These are phyloP conservation scores for Allium fistulosum DNA, from an alignment of 106 monocot genomes.

Conservation along the genomic window DNA sequence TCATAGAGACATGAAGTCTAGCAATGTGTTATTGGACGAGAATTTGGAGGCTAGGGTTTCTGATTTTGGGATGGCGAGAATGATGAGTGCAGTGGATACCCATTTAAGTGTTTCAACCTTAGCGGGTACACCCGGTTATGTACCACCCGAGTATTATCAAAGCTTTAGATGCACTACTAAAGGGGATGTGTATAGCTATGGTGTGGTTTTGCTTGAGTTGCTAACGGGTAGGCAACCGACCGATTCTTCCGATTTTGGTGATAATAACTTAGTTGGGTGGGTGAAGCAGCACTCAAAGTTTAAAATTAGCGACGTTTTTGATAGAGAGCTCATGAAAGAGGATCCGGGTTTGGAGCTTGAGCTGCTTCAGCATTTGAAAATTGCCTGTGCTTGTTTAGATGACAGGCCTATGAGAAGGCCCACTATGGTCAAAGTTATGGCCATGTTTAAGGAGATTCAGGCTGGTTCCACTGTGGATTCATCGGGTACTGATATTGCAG, in stretches of 20 bases:
- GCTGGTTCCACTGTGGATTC: constrained; percentile 28
- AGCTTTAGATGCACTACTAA: constrained; percentile 90
- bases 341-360: constrained; percentile 51
- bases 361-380: constrained; percentile 70
- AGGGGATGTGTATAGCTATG: constrained; percentile 94
- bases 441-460: constrained; percentile 92
- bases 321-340: constrained; percentile 46
- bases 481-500: constrained; percentile 1
- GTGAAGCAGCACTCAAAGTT: constrained; percentile 72
- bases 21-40: constrained; percentile 79
- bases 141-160: constrained; percentile 95
- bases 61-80: constrained; percentile 90
- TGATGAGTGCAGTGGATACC: constrained; percentile 80
- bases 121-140: constrained; percentile 85
- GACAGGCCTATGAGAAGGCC: constrained; percentile 64
- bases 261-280: constrained; percentile 87
- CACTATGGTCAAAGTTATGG: constrained; percentile 82
- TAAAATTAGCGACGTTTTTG: constrained; percentile 51
- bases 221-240: constrained; percentile 70
- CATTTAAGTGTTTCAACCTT: constrained; percentile 82
- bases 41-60: constrained; percentile 75
- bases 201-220: constrained; percentile 78
- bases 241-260: constrained; percentile 76
- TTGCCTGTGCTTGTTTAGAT: constrained; percentile 72
- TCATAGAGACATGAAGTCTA: constrained; percentile 95